Conservation (phyloP, 1,139 yeast species). For the Blastobotrys buckinghamii region DNA sequence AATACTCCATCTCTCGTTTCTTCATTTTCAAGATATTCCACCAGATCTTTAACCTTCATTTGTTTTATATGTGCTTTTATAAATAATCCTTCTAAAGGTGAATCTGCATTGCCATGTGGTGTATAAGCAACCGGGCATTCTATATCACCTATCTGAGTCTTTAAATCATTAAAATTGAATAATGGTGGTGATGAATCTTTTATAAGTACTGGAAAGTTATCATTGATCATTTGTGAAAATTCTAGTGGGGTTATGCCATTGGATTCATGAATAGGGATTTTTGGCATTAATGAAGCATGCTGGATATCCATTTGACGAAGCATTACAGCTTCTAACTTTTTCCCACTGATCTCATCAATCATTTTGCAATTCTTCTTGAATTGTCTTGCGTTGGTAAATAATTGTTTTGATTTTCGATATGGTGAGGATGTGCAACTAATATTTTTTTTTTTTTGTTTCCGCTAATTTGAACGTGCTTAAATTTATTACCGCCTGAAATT, state of each 20-base stretch:
- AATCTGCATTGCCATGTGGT: slow-evolving; percentile 37
- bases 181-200: not conserved
- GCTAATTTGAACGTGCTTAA: too few species aligned
- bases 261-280: slow-evolving; percentile 14
- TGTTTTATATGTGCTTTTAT: slow-evolving; percentile 30
- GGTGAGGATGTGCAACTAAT: too few species aligned
- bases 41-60: slow-evolving; percentile 25
- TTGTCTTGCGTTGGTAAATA: too few species aligned
- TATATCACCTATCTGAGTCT: slow-evolving; percentile 15
- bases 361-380: not conserved
- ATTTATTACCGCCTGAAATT: too few species aligned
- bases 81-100: slow-evolving; percentile 32
- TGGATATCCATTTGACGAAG: slow-evolving; percentile 27
- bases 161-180: slow-evolving; percentile 13
- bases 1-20: slow-evolving; percentile 17
- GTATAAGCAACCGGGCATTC: slow-evolving; percentile 33
- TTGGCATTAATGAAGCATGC: slow-evolving; percentile 22
- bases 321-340: slow-evolving; percentile 14
- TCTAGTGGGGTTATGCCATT: slow-evolving; percentile 13
- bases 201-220: slow-evolving; percentile 23
- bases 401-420: too few species aligned
- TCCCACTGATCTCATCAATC: not conserved
- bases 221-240: slow-evolving; percentile 18
- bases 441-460: too few species aligned
- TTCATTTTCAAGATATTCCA: slow-evolving; percentile 16